A percentile compares a stretch with the other conserved stretches of the same genome.
phyloP scores from a whole-genome alignment of 306 rosid species.

The Dryas drummondii region DNA sequence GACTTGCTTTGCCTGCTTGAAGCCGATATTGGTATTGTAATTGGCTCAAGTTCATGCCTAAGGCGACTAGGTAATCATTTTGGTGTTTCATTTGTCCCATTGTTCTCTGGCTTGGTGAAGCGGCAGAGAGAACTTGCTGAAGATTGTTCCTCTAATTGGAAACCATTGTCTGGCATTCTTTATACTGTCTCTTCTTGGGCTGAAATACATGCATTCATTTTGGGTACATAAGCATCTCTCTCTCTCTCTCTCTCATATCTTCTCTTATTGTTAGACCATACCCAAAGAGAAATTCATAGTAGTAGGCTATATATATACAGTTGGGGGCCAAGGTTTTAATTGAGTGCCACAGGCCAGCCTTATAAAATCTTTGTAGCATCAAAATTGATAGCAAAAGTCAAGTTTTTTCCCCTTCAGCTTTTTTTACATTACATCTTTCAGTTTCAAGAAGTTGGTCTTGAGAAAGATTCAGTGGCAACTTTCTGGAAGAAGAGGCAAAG shows the following conservation, averaged over 20 bases:
- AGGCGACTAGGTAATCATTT: slow-evolving; percentile 23
- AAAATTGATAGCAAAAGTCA: neutral
- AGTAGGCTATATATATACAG: slow-evolving; percentile 1
- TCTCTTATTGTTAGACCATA: neutral
- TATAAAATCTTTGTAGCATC: neutral
- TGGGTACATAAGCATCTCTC: slow-evolving; percentile 19
- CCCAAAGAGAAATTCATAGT: neutral
- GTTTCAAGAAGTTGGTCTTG: neutral
- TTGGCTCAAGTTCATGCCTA: slow-evolving; percentile 23
- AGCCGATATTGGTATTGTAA: slow-evolving; percentile 31
- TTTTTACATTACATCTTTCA: neutral
- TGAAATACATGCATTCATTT: slow-evolving; percentile 33
- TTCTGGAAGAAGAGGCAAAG: neutral
- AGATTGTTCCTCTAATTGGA: slow-evolving; percentile 15
- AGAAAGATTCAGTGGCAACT: slow-evolving; percentile 8
- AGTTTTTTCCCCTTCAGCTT: neutral
- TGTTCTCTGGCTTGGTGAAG: slow-evolving; percentile 26
- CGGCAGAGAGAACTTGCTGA: slow-evolving; percentile 17
- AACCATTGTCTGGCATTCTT: slow-evolving; percentile 26
- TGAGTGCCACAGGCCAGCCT: slow-evolving; percentile 13
- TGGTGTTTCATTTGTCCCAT: slow-evolving; percentile 24
- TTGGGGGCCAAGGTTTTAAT: slow-evolving; percentile 9
- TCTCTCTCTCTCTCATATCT: neutral
- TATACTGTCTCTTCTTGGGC: slow-evolving; percentile 31
- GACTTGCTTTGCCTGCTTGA: slow-evolving; percentile 35